Base-by-base conservation (phyloP, 306 rosid genomes). In the Rosa multiflora region DNA sequence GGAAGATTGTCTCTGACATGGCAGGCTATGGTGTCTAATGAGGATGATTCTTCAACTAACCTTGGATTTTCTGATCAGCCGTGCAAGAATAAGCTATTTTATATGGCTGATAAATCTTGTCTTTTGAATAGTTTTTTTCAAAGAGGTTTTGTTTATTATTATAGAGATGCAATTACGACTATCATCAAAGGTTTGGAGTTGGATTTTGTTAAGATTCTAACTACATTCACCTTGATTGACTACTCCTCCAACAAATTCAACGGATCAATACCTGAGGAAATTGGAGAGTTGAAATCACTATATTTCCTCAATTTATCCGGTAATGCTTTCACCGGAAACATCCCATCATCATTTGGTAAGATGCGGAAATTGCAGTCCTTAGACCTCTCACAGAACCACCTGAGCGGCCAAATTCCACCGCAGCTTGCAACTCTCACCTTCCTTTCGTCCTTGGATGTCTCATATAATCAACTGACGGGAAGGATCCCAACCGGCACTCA, bases 261-360 rank as follows among this genome's bases (percentile, higher is more conserved):
- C 6, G 74, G 74, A 70, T 3, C 23, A 70, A 44, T 44, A 70
- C 56, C 20, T 4, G 20, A 21, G n/a, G 73, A 69, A 21, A 5
- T 70, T 0, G 56, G 56, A 5, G 39, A 21, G 0, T 4, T 70
- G 10, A 44, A 12, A 23, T 70, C 74, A 21, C 21, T 70, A 2
- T 44, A 70, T 11, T 6, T 12, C 74, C 56, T 70, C 56, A 70
- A 44, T 40, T 70, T 70, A 9, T 70, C 55, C 11, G 6, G 42
- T 48, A 70, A 70, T 9, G 74, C 39, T 11, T 70, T 70, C n/a
- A 70, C 53, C 4, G 74, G 40, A n/a, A 53, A 21, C 21, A 70
- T 44, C 55, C 40, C 55, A 70, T 44, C 74, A 70, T n/a, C 56
- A 5, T 43, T 46, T 2, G 42, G 74, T 70, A 21, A 70, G 10